These are phyloP conservation scores for Biscogniauxia sp. DNA, from an alignment of 2,329 filamentous ascomycete species.

Conservation along the genomic window DNA sequence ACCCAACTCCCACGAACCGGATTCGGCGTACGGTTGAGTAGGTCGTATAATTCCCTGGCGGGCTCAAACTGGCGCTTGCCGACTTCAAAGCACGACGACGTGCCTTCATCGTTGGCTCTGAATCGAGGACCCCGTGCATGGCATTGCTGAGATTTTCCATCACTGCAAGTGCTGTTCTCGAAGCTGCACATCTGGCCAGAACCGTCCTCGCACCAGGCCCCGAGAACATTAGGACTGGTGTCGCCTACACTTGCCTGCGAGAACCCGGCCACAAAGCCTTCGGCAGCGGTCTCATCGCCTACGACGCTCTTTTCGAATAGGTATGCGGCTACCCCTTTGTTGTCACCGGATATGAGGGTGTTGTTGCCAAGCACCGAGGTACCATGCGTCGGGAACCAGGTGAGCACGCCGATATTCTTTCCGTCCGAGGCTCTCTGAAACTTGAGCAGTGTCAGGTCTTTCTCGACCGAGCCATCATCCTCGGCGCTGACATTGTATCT, in stretches of 20 bases:
- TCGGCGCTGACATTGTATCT: slow-evolving; percentile 58
- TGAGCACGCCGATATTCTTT: slow-evolving; percentile 77
- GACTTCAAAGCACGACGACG: slow-evolving; percentile 73
- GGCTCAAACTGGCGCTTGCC: slow-evolving; percentile 65
- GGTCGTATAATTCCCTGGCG: slow-evolving; percentile 46
- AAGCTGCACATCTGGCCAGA: slow-evolving; percentile 69
- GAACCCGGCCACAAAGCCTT: slow-evolving; percentile 83
- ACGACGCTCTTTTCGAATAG: slow-evolving; percentile 72
- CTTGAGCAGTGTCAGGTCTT: slow-evolving; percentile 73
- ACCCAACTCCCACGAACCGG: slow-evolving; percentile 64
- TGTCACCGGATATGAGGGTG: slow-evolving; percentile 88
- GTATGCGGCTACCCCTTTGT: slow-evolving; percentile 89
- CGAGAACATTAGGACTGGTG: slow-evolving; percentile 82
- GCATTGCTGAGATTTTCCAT: slow-evolving; percentile 67
- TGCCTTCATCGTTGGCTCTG: slow-evolving; percentile 65
- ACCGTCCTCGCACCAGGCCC: slow-evolving; percentile 87
- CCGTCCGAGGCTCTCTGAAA: slow-evolving; percentile 72
- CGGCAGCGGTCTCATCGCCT: slow-evolving; percentile 52
- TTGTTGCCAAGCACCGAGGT: slow-evolving; percentile 92
- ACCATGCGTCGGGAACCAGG: slow-evolving; percentile 90
- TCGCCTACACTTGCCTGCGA: slow-evolving; percentile 91
- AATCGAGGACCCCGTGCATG: slow-evolving; percentile 73
- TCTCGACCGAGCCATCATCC: slow-evolving; percentile 59
- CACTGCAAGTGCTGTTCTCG: slow-evolving; percentile 78
- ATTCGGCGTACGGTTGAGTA: slow-evolving; percentile 44